Percentiles rank a stretch among this genome's conserved stretches.
Evolutionary conservation across 805 yeast species (phyloP).

Genomic region (Maudiozyma bulderi): DNA sequence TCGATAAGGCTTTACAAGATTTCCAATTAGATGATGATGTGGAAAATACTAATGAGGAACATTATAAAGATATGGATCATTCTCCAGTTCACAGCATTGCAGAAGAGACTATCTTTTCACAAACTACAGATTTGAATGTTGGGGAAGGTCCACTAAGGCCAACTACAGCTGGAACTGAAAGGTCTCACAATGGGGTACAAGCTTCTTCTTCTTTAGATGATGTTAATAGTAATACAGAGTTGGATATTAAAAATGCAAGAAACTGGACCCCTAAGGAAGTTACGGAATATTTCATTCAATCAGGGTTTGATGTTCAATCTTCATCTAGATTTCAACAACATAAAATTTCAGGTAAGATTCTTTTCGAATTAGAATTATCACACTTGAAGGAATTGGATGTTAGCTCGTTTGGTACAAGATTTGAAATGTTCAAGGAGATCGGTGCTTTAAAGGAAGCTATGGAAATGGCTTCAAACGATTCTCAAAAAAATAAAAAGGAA

Average conservation of each 20-base stretch:
- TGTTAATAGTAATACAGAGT: not conserved
- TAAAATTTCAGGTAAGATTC: conserved; percentile 78
- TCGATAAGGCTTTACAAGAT: conserved; percentile 64
- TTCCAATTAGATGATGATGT: conserved; percentile 31
- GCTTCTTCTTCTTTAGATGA: conserved; percentile 3
- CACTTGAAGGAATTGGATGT: conserved; percentile 89
- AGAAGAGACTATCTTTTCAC: conserved; percentile 13
- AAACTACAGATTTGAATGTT: conserved; percentile 14
- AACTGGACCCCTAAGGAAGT: conserved; percentile 87
- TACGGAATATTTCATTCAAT: conserved; percentile 56
- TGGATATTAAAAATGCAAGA: conserved; percentile 30
- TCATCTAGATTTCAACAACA: conserved; percentile 77
- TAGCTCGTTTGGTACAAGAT: conserved; percentile 87
- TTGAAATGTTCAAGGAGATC: conserved; percentile 83
- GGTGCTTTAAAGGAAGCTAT: conserved; percentile 41
- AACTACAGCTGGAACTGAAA: not conserved
- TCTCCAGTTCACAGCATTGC: conserved; percentile 6
- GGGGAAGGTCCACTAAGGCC: not conserved
- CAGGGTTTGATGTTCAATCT: conserved; percentile 67
- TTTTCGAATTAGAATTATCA: conserved; percentile 75
- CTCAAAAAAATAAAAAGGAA: not conserved
- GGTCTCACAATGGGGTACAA: not conserved
- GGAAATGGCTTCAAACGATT: not conserved
- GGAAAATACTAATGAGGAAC: not conserved
- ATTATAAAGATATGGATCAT: not conserved